Base-by-base conservation (phyloP, 1,139 yeast species). In the Neolecta irregularis region DNA sequence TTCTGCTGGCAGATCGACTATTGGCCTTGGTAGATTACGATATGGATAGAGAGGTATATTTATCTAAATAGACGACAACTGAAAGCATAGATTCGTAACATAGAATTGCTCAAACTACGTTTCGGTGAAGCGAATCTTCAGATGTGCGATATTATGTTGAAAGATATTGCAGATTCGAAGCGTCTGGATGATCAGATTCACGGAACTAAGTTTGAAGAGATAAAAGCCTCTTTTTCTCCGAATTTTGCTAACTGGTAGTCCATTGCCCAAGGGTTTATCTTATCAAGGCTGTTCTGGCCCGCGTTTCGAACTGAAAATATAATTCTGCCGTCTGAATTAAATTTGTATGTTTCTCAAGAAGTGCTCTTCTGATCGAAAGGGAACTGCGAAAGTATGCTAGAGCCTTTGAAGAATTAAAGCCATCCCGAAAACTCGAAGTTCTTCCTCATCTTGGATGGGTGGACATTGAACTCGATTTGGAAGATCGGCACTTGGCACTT, bases 131-230 rank as follows among this genome's bases (percentile, higher is more conserved):
- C 53, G 6, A 76, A 74, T 40, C 66, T 85, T 45, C 67, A 67
- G 32, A 69, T 70, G 30, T 60, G 85, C 38, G 93, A 80, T 50
- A 80, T 88, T 6, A 88, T 88, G 98, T 62, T 83, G 19, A 60
- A 69, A 32, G 98, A 88, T 53, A 64, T 85, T 21, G 32, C 43
- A 7, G 56, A 56, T 19, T 53, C 54, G 42, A 34, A 45, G 35
- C 33, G 52, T 19, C 39, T 51, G 13, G 56, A 57, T 36, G 33
- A 41, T 8, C 43, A 45, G 16, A 41, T 55, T 7, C 53, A 49
- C 29, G 21, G 31, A 34, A 5, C 25, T 39, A n/a, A 40, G 24
- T 4, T 29, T 28, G 22, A 26, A 34, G 36, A 33, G 34, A 11
- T 8, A 18, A 20, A 11, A 16, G 9, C 11, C 30, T 20, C 4